These are phyloP conservation scores for Aurinia saxatilis DNA, from an alignment of 345 rosid genomes.

Conservation along the genomic window DNA sequence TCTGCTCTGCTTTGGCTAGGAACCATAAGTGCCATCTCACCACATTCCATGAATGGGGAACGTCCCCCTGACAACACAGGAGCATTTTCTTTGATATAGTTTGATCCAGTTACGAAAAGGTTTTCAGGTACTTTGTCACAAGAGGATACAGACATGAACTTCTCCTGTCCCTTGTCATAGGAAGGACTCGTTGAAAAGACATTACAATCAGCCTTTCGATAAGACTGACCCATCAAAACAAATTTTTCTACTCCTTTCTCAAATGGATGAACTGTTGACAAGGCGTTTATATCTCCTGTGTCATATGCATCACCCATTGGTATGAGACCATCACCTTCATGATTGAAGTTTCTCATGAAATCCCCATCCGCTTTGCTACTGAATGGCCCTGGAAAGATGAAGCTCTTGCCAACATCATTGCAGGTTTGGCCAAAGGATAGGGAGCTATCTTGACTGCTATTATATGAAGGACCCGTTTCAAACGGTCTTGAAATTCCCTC, in stretches of 20 bases:
- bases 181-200: slow-evolving; percentile 44
- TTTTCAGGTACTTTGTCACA: slow-evolving; percentile 10
- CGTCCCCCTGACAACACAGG: slow-evolving; percentile 6
- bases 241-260: slow-evolving; percentile 35
- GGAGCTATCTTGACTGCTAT: neutral
- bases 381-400: slow-evolving; percentile 8
- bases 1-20: slow-evolving; percentile 11
- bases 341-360: slow-evolving; percentile 36
- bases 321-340: slow-evolving; percentile 33
- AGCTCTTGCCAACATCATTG: neutral
- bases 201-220: slow-evolving; percentile 34
- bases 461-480: slow-evolving; percentile 1
- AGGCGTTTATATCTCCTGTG: slow-evolving; percentile 30
- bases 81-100: neutral
- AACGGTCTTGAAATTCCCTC: slow-evolving; percentile 4
- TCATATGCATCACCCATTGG: slow-evolving; percentile 39
- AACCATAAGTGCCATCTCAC: slow-evolving; percentile 13
- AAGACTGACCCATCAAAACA: slow-evolving; percentile 29
- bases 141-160: slow-evolving; percentile 8
- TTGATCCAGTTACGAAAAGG: neutral
- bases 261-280: slow-evolving; percentile 29
- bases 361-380: slow-evolving; percentile 25
- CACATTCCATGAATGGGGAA: neutral
- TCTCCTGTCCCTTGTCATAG: slow-evolving; percentile 40
- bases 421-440: slow-evolving; percentile 6